Percentiles rank a stretch among this genome's conserved stretches.
phyloP scores from a whole-genome alignment of 371 early-diverging fungal genomes.

The Mortierella sp. region DNA sequence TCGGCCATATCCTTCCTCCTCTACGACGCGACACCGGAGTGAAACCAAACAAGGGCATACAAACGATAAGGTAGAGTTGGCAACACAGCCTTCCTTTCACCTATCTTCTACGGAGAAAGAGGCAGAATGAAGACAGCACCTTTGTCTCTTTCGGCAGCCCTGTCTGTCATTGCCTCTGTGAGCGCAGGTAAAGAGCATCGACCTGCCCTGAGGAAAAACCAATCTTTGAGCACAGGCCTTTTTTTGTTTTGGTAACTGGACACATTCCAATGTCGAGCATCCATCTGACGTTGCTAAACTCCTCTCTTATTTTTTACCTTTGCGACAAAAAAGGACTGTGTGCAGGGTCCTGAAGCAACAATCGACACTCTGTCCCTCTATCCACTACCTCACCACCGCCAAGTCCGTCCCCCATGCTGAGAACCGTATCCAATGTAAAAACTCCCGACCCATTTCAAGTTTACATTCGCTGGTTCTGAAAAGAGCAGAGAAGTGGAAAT shows the following conservation, averaged over 20 bases:
- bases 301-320: background rate
- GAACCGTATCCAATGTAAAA: constrained; percentile 28
- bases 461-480: too few relatives aligned
- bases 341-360: constrained; percentile 28
- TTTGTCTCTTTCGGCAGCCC: constrained; percentile 22
- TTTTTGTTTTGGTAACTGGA: too few relatives aligned
- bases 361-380: constrained; percentile 23
- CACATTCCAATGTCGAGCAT: background rate
- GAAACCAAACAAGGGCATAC: background rate
- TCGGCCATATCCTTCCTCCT: background rate
- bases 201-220: too few relatives aligned
- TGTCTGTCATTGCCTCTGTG: constrained; percentile 12
- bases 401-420: constrained; percentile 13
- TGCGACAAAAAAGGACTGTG: background rate
- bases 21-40: background rate
- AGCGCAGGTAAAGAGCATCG: constrained; percentile 26
- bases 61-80: background rate
- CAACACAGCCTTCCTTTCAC: background rate
- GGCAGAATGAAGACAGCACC: constrained; percentile 15
- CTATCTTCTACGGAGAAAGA: too few relatives aligned
- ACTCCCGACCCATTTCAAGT: background rate
- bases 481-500: too few relatives aligned
- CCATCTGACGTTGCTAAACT: background rate
- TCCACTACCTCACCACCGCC: constrained; percentile 35
- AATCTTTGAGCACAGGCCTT: too few relatives aligned